Conservation (phyloP, 2,329 filamentous ascomycete species). For the Colletotrichum lentis region DNA sequence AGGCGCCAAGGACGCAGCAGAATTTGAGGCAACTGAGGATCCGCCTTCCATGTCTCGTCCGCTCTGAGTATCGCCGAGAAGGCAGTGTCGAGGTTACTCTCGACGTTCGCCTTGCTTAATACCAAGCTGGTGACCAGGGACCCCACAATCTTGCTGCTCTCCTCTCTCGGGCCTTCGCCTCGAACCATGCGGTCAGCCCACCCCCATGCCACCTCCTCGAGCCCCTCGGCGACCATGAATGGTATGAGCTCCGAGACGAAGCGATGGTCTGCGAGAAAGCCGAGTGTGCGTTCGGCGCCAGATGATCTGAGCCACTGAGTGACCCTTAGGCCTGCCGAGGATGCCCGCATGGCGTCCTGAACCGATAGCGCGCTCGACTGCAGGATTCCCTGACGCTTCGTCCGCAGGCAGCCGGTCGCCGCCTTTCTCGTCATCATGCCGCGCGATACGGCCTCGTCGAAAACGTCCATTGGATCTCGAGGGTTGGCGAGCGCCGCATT, state of each 20-base stretch:
- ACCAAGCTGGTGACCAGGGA: conserved; percentile 53
- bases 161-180: conserved; percentile 37
- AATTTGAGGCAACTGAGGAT: conserved; percentile 47
- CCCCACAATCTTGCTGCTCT: conserved; percentile 27
- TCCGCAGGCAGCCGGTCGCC: conserved; percentile 62
- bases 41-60: conserved; percentile 52
- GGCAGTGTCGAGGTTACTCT: conserved; percentile 58
- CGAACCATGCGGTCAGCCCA: conserved; percentile 51
- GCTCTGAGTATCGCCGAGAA: conserved; percentile 59
- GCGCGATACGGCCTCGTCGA: conserved; percentile 62
- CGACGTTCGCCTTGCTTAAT: conserved; percentile 50
- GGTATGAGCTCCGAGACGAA: conserved; percentile 54
- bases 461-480: conserved; percentile 62
- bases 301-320: conserved; percentile 63
- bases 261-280: conserved; percentile 54
- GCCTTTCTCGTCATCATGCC: conserved; percentile 64
- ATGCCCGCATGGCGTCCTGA: conserved; percentile 49
- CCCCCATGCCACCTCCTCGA: conserved; percentile 61
- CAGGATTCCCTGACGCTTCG: conserved; percentile 54
- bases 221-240: conserved; percentile 62
- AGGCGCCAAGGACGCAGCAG: conserved; percentile 56
- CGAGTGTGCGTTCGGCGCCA: conserved; percentile 56
- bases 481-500: conserved; percentile 26
- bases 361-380: conserved; percentile 47
- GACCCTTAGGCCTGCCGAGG: conserved; percentile 58